phyloP scores from a whole-genome alignment of 192 early-diverging fungal species.

The Gamsiella multidivaricata region DNA sequence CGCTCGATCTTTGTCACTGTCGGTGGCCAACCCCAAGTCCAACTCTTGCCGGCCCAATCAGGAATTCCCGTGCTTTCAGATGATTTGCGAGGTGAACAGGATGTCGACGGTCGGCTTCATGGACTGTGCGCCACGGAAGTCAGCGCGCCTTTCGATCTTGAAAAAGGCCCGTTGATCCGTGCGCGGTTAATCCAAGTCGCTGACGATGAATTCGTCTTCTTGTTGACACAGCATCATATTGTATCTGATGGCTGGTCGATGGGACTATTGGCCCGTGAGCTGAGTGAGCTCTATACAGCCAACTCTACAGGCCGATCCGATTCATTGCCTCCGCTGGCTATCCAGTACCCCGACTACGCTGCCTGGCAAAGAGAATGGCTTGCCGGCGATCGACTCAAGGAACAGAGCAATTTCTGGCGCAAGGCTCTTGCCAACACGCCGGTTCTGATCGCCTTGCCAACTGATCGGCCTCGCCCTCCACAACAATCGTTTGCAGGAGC shows the following conservation, averaged over 20 bases:
- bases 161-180: neutral
- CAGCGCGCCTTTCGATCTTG: neutral
- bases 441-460: neutral
- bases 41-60: neutral
- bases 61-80: neutral
- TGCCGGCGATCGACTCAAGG: neutral
- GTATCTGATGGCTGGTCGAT: slow-evolving; percentile 12
- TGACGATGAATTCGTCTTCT: neutral
- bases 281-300: slow-evolving; percentile 6
- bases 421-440: neutral
- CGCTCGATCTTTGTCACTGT: neutral
- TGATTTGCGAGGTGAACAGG: neutral
- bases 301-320: neutral
- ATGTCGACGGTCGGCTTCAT: neutral
- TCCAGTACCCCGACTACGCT: slow-evolving; percentile 11
- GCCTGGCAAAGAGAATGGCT: slow-evolving; percentile 6
- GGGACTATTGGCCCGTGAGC: neutral
- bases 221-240: too few relatives aligned
- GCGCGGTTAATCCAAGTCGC: neutral
- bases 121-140: neutral
- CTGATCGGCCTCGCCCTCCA: slow-evolving; percentile 2
- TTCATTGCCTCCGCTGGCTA: neutral
- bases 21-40: neutral
- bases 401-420: neutral
- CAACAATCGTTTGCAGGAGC: neutral